These are phyloP conservation scores for Gleditsia sinensis DNA, from an alignment of 306 rosid species.

Conservation along the genomic window DNA sequence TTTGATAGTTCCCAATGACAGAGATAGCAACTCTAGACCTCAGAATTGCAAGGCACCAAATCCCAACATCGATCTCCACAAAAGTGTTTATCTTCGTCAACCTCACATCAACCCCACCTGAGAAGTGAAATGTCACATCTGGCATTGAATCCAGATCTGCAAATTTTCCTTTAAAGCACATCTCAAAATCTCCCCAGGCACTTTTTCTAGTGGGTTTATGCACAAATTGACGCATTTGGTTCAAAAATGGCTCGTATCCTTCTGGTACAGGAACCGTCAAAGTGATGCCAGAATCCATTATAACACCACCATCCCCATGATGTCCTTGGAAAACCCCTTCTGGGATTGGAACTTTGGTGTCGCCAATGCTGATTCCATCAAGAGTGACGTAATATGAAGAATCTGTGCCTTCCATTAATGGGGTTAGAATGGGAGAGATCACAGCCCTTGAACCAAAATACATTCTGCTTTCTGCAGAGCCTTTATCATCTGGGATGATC, in stretches of 20 bases:
- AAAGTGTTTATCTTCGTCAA: slow-evolving; percentile 10
- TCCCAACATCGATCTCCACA: background rate
- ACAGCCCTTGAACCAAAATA: slow-evolving; percentile 32
- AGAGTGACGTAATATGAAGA: slow-evolving; percentile 14
- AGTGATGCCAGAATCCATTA: slow-evolving; percentile 24
- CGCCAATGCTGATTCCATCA: slow-evolving; percentile 22
- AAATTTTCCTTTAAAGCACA: background rate
- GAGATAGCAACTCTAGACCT: background rate
- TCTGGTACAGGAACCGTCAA: slow-evolving; percentile 16
- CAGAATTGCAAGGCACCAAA: slow-evolving; percentile 34
- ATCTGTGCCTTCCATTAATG: background rate
- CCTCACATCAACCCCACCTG: slow-evolving; percentile 22
- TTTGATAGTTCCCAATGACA: background rate
- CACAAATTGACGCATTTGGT: background rate
- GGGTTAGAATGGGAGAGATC: slow-evolving; percentile 30
- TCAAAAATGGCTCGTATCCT: slow-evolving; percentile 19
- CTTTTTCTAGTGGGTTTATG: background rate
- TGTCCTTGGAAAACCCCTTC: background rate
- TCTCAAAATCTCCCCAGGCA: slow-evolving; percentile 3
- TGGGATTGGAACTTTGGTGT: slow-evolving; percentile 1
- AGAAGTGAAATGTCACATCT: slow-evolving; percentile 11
- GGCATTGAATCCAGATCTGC: background rate
- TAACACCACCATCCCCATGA: background rate
- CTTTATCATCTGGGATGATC: slow-evolving; percentile 3
- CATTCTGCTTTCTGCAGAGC: background rate